Conservation (phyloP, 2,329 filamentous ascomycete genomes). For the Cytospora chrysosperma region DNA sequence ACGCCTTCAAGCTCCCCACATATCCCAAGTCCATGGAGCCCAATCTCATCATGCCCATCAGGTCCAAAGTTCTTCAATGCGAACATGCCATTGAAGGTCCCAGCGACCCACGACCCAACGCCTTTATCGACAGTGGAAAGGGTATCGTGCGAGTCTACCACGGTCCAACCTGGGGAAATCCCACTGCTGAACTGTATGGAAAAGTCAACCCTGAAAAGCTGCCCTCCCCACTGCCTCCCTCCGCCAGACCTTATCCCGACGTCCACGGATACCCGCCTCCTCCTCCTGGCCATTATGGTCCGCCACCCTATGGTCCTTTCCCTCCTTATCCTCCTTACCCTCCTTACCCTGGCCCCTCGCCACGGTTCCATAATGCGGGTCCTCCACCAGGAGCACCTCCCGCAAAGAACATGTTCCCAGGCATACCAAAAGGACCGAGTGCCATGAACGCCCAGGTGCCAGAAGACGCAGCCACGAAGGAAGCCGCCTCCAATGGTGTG, state of each 20-base stretch:
- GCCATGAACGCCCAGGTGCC: neutral
- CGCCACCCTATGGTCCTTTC: neutral
- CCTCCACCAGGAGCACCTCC: conserved; percentile 4
- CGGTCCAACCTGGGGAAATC: conserved; percentile 54
- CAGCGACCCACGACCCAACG: conserved; percentile 57
- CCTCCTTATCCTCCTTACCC: neutral
- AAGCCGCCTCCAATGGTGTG: conserved; percentile 2
- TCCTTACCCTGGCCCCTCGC: neutral
- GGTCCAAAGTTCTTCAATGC: conserved; percentile 51
- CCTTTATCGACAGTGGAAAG: conserved; percentile 54
- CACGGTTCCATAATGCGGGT: neutral
- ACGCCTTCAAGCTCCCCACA: conserved; percentile 21
- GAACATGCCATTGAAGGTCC: conserved; percentile 55
- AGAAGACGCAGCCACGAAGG: neutral
- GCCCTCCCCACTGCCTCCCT: conserved; percentile 8
- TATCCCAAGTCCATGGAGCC: conserved; percentile 32
- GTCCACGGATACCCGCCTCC: neutral
- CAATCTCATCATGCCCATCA: conserved; percentile 48
- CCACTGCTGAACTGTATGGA: conserved; percentile 45
- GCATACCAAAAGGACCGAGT: neutral
- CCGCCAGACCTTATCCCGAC: neutral
- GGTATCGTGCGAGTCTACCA: conserved; percentile 58
- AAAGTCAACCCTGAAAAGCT: conserved; percentile 8
- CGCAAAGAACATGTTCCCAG: neutral
- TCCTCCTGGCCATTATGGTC: neutral